A percentile compares a stretch with the other conserved stretches of the same genome.
Evolutionary conservation across 2,329 filamentous ascomycete species (phyloP).

Genomic region (Podosphaera leucotricha): DNA sequence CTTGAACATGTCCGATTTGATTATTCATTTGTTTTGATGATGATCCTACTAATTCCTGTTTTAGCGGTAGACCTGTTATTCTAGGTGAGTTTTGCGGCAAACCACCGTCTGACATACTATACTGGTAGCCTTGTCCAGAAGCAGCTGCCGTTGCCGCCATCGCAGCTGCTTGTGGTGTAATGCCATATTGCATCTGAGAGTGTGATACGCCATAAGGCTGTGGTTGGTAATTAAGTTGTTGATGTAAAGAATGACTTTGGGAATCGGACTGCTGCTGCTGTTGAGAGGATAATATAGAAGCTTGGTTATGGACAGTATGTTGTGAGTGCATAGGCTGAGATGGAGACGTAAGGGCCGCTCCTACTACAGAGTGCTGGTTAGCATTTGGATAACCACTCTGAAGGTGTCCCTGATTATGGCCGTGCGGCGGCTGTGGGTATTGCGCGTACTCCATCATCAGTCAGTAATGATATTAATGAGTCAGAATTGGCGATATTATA

Average conservation of each 20-base stretch:
- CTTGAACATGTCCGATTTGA: constrained; percentile 29
- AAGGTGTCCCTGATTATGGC: constrained; percentile 33
- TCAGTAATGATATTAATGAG: constrained; percentile 5
- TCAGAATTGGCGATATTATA: background rate
- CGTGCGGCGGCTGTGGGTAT: constrained; percentile 35
- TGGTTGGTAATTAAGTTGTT: constrained; percentile 61
- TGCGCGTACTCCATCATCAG: constrained; percentile 52
- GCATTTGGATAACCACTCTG: constrained; percentile 38
- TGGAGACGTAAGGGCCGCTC: constrained; percentile 40
- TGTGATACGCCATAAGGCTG: constrained; percentile 46
- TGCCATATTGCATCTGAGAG: constrained; percentile 58
- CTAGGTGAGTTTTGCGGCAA: constrained; percentile 46
- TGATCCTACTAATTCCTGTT: constrained; percentile 51
- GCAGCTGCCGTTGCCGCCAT: constrained; percentile 84
- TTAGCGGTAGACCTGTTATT: constrained; percentile 40
- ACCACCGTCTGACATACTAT: constrained; percentile 47
- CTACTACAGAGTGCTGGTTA: constrained; percentile 25
- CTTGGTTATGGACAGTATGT: constrained; percentile 33
- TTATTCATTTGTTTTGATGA: constrained; percentile 42
- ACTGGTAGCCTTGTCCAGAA: constrained; percentile 48
- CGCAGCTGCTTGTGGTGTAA: constrained; percentile 51
- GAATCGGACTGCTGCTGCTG: constrained; percentile 51
- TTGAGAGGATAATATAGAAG: constrained; percentile 58
- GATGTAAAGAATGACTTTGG: constrained; percentile 34
- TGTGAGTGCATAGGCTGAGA: constrained; percentile 44